Evolutionary conservation across 768 basidiomycete genomes (phyloP), one percentile per base, ranked within the genome.

Genomic region (Macrocybe gigantea): DNA sequence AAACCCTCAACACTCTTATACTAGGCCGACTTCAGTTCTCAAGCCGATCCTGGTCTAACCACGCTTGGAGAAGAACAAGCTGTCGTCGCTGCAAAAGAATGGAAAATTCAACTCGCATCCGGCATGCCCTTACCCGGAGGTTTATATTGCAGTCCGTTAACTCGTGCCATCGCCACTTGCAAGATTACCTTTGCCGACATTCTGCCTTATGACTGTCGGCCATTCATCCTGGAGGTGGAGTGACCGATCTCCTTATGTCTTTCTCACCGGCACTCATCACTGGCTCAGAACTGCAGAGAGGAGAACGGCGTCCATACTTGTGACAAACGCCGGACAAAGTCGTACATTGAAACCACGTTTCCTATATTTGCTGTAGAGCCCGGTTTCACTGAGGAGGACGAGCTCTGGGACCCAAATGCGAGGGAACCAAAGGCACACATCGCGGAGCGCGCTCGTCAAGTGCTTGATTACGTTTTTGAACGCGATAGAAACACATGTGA

Each of bases 1-100:
- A 29, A 10, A 7, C 35, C 32, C 15, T 42, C 6, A 12, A 39
- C 33, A 2, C 8, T 30, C 40, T 41, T 34, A 13, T 35, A 31
- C 5, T 39, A 12, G 31, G 29, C 32, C 32, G 31, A 22, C 22
- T 22, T n/a, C 12, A 33, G 31, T 9, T 31, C 8, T 44, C 13
- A 52, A 83, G 83, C 86, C 29, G 85, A 88, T 57, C 77, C 86
- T 6, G 65, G 75, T 30, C 73, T 89, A 22, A 89, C 87, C 0
- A 59, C 62, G 0, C 50, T 76, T 3, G 87, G 87, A 1, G 67
- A 76, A 37, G 53, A 60, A 0, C 85, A 88, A 62, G 87, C 85
- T 0, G 44, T 59, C 15, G 60, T 52, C 8, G 78, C 71, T 3
- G 67, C 70, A 22, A 45, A 52, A 0, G 67, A 64, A 5, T 87